Conservation (phyloP, 1,284 basidiomycete species). For the Ustilago shanxiensis region DNA sequence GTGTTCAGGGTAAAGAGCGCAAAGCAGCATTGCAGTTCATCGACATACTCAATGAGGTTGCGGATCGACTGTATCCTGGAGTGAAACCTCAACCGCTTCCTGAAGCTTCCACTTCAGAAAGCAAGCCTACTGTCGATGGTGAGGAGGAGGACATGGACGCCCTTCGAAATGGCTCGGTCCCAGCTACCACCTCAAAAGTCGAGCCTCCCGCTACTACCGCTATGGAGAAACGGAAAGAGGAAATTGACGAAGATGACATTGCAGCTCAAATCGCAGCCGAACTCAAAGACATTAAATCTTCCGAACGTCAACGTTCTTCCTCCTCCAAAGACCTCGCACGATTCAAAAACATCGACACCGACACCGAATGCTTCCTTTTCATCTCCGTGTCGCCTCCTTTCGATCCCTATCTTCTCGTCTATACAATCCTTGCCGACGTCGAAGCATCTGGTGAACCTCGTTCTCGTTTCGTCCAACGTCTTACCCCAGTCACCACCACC, state of each 20-base stretch:
- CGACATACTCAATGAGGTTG: conserved; percentile 61
- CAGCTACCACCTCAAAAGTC: not conserved
- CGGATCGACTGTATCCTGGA: conserved; percentile 53
- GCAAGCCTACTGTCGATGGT: not conserved
- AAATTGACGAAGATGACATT: conserved; percentile 50
- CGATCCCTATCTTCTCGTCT: conserved; percentile 44
- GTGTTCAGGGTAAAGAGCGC: conserved; percentile 58
- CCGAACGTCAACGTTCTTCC: conserved; percentile 15
- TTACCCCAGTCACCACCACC: conserved; percentile 47
- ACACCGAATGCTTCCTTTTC: conserved; percentile 56
- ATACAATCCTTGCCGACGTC: conserved; percentile 53
- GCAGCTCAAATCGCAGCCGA: conserved; percentile 64
- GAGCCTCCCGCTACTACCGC: not conserved
- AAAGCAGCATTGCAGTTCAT: conserved; percentile 64
- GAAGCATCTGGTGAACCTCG: conserved; percentile 53
- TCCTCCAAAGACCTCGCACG: conserved; percentile 10
- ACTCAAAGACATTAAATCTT: conserved; percentile 47
- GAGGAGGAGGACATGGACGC: conserved; percentile 51
- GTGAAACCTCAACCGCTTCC: conserved; percentile 27
- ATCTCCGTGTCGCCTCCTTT: conserved; percentile 41
- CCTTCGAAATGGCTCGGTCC: conserved; percentile 43
- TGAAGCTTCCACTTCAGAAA: not conserved
- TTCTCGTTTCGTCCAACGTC: conserved; percentile 52
- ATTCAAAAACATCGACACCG: conserved; percentile 50
- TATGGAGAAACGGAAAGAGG: not conserved